Percentiles rank a stretch among this genome's conserved stretches.
Conservation (phyloP, 192 early-diverging fungal species). For the Obelidium mucronatum region DNA sequence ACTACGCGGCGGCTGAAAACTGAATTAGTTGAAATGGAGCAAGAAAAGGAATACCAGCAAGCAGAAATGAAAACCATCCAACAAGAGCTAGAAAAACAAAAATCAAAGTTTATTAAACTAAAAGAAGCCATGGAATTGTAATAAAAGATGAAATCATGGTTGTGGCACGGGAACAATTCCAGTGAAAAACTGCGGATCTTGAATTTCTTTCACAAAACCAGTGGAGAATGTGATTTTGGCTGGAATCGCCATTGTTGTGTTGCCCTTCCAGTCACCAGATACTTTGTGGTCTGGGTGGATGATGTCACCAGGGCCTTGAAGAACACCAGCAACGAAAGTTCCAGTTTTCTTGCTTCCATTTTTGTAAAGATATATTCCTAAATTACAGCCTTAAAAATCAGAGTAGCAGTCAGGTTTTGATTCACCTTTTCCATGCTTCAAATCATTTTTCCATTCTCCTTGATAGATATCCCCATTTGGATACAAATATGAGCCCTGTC, state of each 20-base stretch:
- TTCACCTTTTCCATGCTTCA: conserved; percentile 59
- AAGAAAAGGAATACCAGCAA: conserved; percentile 29
- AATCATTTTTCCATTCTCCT: conserved; percentile 60
- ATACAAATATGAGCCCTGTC: conserved; percentile 59
- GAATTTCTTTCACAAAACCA: conserved; percentile 45
- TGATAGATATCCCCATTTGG: conserved; percentile 62
- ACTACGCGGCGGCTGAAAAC: conserved; percentile 35
- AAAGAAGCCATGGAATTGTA: conserved; percentile 30
- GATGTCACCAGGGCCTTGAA: conserved; percentile 52
- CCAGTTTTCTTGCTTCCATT: conserved; percentile 61
- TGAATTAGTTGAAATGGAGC: conserved; percentile 29
- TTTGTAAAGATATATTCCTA: conserved; percentile 47
- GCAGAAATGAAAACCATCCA: conserved; percentile 44
- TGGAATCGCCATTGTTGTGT: conserved; percentile 49
- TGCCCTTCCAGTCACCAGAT: conserved; percentile 45
- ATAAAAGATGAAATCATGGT: conserved; percentile 12
- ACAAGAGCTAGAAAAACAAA: conserved; percentile 42
- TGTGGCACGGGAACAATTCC: conserved; percentile 20
- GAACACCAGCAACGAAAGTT: conserved; percentile 50
- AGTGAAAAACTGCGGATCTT: conserved; percentile 43
- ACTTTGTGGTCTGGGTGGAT: conserved; percentile 62
- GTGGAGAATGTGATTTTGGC: conserved; percentile 52
- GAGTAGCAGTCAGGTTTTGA: conserved; percentile 7
- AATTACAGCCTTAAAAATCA: neutral
- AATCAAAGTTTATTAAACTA: conserved; percentile 32